phyloP scores from a whole-genome alignment of 2,329 filamentous ascomycete genomes.

The Leptographium procerum region DNA sequence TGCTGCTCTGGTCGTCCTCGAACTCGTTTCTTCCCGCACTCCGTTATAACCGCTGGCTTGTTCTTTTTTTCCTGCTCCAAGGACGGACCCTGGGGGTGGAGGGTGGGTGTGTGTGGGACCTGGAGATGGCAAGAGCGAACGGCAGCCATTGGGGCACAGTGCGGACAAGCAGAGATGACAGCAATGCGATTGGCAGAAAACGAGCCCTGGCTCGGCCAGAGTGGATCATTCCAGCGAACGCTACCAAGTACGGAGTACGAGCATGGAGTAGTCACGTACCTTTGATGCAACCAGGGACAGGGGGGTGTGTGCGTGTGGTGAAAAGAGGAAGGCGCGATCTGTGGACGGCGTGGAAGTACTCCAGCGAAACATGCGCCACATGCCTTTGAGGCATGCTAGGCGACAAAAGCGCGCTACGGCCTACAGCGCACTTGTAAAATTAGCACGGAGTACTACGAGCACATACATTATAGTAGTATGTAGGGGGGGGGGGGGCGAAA shows the following conservation, averaged over 20 bases:
- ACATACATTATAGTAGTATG: no score
- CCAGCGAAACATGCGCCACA: background rate
- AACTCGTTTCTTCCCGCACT: constrained; percentile 3
- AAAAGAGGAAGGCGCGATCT: background rate
- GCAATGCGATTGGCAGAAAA: constrained; percentile 5
- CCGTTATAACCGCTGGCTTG: constrained; percentile 6
- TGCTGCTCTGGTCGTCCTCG: background rate
- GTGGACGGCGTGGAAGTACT: background rate
- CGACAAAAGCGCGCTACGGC: background rate
- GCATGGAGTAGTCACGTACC: background rate
- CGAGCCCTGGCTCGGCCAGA: background rate
- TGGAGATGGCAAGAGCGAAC: constrained; percentile 6
- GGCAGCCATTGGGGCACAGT: constrained; percentile 4
- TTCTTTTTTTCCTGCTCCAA: no score
- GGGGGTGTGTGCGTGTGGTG: background rate
- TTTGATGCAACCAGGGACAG: constrained; percentile 6
- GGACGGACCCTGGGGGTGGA: constrained; percentile 6
- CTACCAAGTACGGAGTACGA: constrained; percentile 3
- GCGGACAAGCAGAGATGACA: background rate
- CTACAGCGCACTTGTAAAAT: background rate
- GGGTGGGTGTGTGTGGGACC: constrained; percentile 6
- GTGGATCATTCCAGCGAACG: background rate
- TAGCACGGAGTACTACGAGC: background rate
- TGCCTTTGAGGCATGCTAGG: background rate
- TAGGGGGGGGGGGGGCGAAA: background rate